A percentile compares a stretch with the other conserved stretches of the same genome.
Conservation (phyloP, 192 early-diverging fungal species). For the Podila minutissima region DNA sequence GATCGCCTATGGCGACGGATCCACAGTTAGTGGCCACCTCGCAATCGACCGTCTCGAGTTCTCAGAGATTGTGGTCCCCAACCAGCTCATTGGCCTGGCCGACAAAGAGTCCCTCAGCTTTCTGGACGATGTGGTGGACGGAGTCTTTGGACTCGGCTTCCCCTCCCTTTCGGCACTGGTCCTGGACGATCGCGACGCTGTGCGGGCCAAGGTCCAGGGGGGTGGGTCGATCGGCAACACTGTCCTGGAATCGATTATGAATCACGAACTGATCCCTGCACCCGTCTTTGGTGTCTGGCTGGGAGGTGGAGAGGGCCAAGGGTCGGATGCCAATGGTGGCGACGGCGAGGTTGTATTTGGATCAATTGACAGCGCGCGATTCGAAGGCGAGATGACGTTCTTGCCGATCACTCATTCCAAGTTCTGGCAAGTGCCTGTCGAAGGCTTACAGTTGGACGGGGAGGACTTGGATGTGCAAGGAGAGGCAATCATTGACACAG, state of each 20-base stretch:
- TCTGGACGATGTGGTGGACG: conserved; percentile 68
- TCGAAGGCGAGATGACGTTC: conserved; percentile 62
- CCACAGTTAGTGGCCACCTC: conserved; percentile 40
- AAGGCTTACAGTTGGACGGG: conserved; percentile 50
- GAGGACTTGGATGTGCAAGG: conserved; percentile 40
- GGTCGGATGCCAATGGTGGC: conserved; percentile 30
- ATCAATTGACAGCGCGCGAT: conserved; percentile 58
- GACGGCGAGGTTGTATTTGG: conserved; percentile 73
- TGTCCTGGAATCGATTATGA: conserved; percentile 63
- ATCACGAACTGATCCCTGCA: conserved; percentile 62
- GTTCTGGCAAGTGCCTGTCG: conserved; percentile 66
- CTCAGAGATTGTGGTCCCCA: conserved; percentile 61
- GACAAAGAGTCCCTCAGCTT: conserved; percentile 65
- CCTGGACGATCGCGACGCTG: conserved; percentile 7
- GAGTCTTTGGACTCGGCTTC: conserved; percentile 74
- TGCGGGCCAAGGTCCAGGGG: background rate
- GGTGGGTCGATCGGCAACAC: conserved; percentile 41
- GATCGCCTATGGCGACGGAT: conserved; percentile 58
- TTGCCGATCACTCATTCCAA: conserved; percentile 60
- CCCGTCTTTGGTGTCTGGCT: conserved; percentile 80
- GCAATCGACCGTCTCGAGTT: conserved; percentile 64
- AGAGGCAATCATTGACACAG: conserved; percentile 67
- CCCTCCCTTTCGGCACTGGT: conserved; percentile 39
- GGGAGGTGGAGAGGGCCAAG: conserved; percentile 54
- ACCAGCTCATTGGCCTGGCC: conserved; percentile 71